Evolutionary conservation across 2,329 filamentous ascomycete species (phyloP), one percentile per base, ranked within the genome.

Genomic region (Chrysoporthe cubensis): DNA sequence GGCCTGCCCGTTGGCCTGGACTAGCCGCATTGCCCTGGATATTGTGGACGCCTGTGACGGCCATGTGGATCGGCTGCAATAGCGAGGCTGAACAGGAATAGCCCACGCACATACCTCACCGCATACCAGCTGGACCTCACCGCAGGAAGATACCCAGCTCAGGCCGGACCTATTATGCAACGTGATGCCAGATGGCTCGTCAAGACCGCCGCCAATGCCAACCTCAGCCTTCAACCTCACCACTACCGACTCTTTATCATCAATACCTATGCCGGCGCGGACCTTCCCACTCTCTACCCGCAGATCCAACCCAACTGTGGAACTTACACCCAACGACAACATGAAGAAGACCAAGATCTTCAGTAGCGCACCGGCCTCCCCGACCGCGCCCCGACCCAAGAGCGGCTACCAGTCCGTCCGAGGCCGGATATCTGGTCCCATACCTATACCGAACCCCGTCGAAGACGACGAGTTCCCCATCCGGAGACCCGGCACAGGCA

Each of bases 391-490:
- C 71, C 78, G 80, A 71, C 79, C 77, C 65, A 81, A 80, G 71
- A 75, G 79, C 50, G 77, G 76, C 66, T 78, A 81, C 71, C 76
- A 77, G 66, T 83, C 84, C 44, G 84, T 89, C 69, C 84, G 87
- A 50, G 87, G 87, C 69, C 85, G 83, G 71, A 89, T 90, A 70
- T 89, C 87, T 42, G 83, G 81, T 7, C 88, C 88, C 16, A 89
- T 90, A 60, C 87, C 87, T 1, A 84, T 90, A 32, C 75, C 79
- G 21, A 78, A 76, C 66, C 74, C 79, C 8, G 71, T 80, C 52
- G 84, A 86, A 67, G 84, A 83, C 72, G 81, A 87, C 69, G 86
- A 87, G 67, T 85, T 87, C 71, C 82, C 85, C 13, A 84, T 85
- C 60, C 79, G 82, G 62, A 80, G 80, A 42, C 81, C 81, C 2